Conservation (phyloP, 306 rosid genomes). For the Alnus glutinosa region DNA sequence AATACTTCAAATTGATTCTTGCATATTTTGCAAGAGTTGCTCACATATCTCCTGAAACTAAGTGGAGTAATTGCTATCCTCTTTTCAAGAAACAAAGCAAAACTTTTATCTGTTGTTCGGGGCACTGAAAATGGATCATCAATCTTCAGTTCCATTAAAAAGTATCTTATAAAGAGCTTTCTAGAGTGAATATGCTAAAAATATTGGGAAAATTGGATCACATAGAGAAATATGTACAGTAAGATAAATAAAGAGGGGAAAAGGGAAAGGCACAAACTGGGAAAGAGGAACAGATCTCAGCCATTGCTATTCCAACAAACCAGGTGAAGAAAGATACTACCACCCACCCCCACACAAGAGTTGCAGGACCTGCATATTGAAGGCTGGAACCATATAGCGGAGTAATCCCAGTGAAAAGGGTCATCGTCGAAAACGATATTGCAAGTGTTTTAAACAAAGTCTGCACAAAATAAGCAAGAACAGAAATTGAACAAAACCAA, state of each 20-base stretch:
- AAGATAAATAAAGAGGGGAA: background rate
- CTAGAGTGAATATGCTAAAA: background rate
- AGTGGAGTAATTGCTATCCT: background rate
- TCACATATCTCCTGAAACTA: background rate
- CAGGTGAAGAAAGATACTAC: slow-evolving; percentile 86
- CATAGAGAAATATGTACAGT: background rate
- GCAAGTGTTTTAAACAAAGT: slow-evolving; percentile 86
- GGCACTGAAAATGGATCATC: background rate
- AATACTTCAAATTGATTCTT: background rate
- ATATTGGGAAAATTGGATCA: background rate
- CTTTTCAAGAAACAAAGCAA: background rate
- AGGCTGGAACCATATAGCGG: slow-evolving; percentile 86
- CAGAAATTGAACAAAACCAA: background rate
- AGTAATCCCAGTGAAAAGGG: slow-evolving; percentile 94
- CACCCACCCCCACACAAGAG: slow-evolving; percentile 91
- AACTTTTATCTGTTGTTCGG: background rate
- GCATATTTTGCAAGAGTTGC: background rate
- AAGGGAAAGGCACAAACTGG: slow-evolving; percentile 53
- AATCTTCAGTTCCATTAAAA: background rate
- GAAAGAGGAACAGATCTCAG: slow-evolving; percentile 91
- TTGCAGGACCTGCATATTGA: slow-evolving; percentile 81
- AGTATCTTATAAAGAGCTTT: background rate
- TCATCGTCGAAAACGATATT: slow-evolving; percentile 85
- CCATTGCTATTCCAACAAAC: slow-evolving; percentile 88
- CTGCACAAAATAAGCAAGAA: slow-evolving; percentile 44